A percentile compares a stretch with the other conserved stretches of the same genome.
These are phyloP conservation scores for Panicum hallii DNA, from an alignment of 202 grass and related monocot genomes.

Conservation along the genomic window DNA sequence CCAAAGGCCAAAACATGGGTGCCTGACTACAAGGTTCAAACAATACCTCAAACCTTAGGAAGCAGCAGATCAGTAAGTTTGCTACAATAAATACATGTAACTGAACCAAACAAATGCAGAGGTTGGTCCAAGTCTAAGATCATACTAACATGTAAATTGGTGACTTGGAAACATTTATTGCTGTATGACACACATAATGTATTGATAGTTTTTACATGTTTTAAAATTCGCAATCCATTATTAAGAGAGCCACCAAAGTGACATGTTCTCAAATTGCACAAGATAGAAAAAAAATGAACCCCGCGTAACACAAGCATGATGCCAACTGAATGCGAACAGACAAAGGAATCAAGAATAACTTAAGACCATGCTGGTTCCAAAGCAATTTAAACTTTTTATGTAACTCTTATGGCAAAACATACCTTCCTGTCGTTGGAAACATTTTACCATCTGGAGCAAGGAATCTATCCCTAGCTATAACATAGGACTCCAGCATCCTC, in stretches of 20 bases:
- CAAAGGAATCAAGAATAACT: slow-evolving; percentile 5
- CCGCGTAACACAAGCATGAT: neutral
- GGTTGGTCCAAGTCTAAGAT: neutral
- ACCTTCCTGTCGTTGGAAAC: slow-evolving; percentile 99
- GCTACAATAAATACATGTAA: neutral
- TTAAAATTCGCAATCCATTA: neutral
- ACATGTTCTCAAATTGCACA: slow-evolving; percentile 20
- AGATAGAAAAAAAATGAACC: neutral
- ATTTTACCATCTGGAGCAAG: slow-evolving; percentile 89
- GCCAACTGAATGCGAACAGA: neutral
- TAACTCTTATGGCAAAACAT: slow-evolving; percentile 19
- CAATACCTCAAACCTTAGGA: slow-evolving; percentile 11
- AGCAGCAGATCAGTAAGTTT: neutral
- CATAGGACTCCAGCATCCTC: slow-evolving; percentile 97
- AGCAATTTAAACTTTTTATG: neutral
- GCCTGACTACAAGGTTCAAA: neutral
- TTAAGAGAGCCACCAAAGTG: neutral
- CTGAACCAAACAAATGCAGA: neutral
- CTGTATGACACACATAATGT: neutral
- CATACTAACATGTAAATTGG: neutral
- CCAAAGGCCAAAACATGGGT: neutral
- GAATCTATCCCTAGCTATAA: slow-evolving; percentile 98
- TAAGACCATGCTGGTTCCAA: neutral
- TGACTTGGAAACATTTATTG: neutral
- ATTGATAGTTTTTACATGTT: neutral